phyloP scores from a whole-genome alignment of 2,329 filamentous ascomycete genomes.

The Talaromyces sp. region DNA sequence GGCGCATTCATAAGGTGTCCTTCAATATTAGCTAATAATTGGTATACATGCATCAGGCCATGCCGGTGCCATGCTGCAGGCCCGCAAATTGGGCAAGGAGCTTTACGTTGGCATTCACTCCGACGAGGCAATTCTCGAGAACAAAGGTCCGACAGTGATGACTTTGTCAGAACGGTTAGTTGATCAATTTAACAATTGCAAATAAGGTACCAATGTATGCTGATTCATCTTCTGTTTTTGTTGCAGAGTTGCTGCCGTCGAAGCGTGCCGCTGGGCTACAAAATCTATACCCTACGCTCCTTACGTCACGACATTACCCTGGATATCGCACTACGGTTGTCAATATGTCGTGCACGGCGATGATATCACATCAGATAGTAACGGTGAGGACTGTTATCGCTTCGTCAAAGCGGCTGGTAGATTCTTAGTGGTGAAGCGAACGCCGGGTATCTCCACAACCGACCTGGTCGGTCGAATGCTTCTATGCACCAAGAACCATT shows the following conservation, averaged over 20 bases:
- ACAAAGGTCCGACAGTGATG: slow-evolving; percentile 99
- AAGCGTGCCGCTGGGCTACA: slow-evolving; percentile 94
- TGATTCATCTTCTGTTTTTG: neutral
- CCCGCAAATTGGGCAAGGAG: slow-evolving; percentile 81
- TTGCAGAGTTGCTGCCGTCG: slow-evolving; percentile 71
- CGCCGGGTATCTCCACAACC: slow-evolving; percentile 92
- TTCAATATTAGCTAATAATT: slow-evolving; percentile 6
- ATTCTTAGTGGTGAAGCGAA: slow-evolving; percentile 95
- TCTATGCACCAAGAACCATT: slow-evolving; percentile 89
- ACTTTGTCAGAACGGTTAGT: slow-evolving; percentile 73
- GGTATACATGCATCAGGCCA: slow-evolving; percentile 57
- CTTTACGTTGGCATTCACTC: slow-evolving; percentile 91
- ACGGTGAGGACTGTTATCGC: slow-evolving; percentile 93
- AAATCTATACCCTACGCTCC: slow-evolving; percentile 77
- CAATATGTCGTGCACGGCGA: slow-evolving; percentile 94
- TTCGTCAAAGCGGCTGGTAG: slow-evolving; percentile 91
- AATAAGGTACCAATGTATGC: neutral
- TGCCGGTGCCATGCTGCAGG: slow-evolving; percentile 94
- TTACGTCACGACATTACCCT: slow-evolving; percentile 88
- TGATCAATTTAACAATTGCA: neutral
- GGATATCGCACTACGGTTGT: slow-evolving; percentile 94
- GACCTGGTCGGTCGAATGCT: slow-evolving; percentile 98
- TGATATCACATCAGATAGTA: slow-evolving; percentile 91
- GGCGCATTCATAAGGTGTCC: slow-evolving; percentile 17
- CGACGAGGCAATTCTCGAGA: slow-evolving; percentile 89